phyloP scores from a whole-genome alignment of 768 basidiomycete genomes.

The Serpula lacrymans region DNA sequence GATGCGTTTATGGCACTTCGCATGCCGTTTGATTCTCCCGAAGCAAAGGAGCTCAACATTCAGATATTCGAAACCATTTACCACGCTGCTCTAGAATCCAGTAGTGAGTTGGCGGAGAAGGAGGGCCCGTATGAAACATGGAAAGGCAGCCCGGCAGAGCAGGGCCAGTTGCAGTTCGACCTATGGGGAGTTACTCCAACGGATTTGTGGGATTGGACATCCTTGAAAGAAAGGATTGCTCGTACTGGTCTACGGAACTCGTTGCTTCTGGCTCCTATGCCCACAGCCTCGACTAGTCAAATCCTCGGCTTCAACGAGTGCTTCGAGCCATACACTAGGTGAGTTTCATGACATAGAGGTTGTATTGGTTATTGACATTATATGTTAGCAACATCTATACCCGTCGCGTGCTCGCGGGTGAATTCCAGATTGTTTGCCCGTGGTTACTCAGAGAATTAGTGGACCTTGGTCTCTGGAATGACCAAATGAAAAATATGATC shows the following conservation, averaged over 20 bases:
- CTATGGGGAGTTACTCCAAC: conserved; percentile 92
- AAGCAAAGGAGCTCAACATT: conserved; percentile 84
- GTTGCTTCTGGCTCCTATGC: conserved; percentile 93
- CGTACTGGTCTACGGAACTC: conserved; percentile 86
- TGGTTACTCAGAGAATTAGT: conserved; percentile 99
- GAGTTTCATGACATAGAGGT: conserved; percentile 12
- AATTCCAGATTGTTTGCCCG: conserved; percentile 99
- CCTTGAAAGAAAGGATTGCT: conserved; percentile 83
- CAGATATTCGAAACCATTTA: conserved; percentile 99
- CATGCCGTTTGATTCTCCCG: conserved; percentile 90
- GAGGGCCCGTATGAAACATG: conserved; percentile 88
- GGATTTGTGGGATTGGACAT: conserved; percentile 91
- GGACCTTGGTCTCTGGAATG: conserved; percentile 92
- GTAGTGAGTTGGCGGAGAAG: conserved; percentile 75
- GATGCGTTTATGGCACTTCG: conserved; percentile 97
- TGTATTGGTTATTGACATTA: conserved; percentile 7
- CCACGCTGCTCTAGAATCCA: conserved; percentile 89
- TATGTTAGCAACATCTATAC: conserved; percentile 91
- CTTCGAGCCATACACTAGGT: conserved; percentile 98
- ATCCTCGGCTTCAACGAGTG: conserved; percentile 98
- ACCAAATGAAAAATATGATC: conserved; percentile 99
- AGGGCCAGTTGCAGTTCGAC: conserved; percentile 90
- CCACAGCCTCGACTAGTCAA: conserved; percentile 97
- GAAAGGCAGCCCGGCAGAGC: conserved; percentile 84
- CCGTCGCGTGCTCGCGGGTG: conserved; percentile 97